Percentiles rank a stretch among this genome's conserved stretches.
Evolutionary conservation across 768 basidiomycete genomes (phyloP).

Genomic region (Tulasnella sp.): DNA sequence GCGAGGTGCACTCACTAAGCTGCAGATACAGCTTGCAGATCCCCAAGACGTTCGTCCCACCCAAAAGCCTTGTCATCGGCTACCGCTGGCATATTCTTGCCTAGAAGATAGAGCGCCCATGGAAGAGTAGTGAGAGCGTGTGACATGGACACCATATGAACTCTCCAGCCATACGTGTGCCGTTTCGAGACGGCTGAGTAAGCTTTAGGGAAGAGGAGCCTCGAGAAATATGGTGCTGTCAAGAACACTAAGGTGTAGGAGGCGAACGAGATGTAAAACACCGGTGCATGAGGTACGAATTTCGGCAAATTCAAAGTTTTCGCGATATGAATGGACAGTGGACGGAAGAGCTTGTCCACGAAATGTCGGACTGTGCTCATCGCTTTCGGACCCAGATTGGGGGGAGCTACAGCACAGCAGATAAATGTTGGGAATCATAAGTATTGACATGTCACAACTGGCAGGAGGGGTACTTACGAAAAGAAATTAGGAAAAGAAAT

Average conservation of each 20-base stretch:
- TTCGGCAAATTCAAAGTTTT: slow-evolving; percentile 38
- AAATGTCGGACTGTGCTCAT: neutral
- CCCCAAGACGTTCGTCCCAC: slow-evolving; percentile 48
- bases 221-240: slow-evolving; percentile 44
- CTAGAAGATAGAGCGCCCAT: slow-evolving; percentile 36
- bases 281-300: slow-evolving; percentile 44
- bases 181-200: slow-evolving; percentile 29
- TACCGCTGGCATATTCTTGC: slow-evolving; percentile 38
- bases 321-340: slow-evolving; percentile 11
- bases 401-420: neutral
- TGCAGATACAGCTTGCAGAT: slow-evolving; percentile 42
- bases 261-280: slow-evolving; percentile 41
- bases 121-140: slow-evolving; percentile 61
- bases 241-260: slow-evolving; percentile 49
- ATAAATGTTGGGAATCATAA: too few species aligned
- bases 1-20: slow-evolving; percentile 48
- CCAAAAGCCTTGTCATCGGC: slow-evolving; percentile 61
- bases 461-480: neutral
- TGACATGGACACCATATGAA: slow-evolving; percentile 59
- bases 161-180: slow-evolving; percentile 17
- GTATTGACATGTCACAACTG: too few species aligned
- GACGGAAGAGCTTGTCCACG: neutral
- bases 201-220: slow-evolving; percentile 35
- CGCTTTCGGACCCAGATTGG: neutral
- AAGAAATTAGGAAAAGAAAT: neutral